These are phyloP conservation scores for Populus hybrid DNA, from an alignment of 441 rosid genomes.

Conservation along the genomic window DNA sequence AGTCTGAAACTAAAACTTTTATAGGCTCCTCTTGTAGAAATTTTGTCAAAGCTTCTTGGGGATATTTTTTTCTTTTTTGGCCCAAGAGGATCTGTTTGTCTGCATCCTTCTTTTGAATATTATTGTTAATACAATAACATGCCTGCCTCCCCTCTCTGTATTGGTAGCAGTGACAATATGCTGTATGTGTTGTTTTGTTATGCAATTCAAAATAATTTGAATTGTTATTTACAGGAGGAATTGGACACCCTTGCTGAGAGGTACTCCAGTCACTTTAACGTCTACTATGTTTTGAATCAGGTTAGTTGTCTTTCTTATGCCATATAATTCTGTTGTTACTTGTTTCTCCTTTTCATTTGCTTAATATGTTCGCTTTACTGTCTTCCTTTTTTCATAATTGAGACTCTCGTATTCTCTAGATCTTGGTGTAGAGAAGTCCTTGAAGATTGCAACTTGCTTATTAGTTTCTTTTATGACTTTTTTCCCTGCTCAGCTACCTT, in stretches of 20 bases:
- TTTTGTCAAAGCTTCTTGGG: background rate
- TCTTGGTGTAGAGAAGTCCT: background rate
- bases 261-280: slow-evolving; percentile 64
- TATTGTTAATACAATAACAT: background rate
- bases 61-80: background rate
- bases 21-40: background rate
- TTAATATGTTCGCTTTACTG: background rate
- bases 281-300: slow-evolving; percentile 89
- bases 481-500: background rate
- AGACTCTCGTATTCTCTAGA: background rate
- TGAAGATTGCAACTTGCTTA: background rate
- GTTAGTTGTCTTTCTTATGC: slow-evolving; percentile 31
- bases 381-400: background rate
- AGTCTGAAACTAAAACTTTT: background rate
- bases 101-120: background rate
- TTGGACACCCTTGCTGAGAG: slow-evolving; percentile 60
- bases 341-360: background rate
- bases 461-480: background rate
- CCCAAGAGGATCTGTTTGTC: background rate
- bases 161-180: background rate
- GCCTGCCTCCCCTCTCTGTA: background rate
- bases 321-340: background rate
- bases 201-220: background rate
- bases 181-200: background rate
- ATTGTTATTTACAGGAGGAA: slow-evolving; percentile 54